A percentile compares a stretch with the other conserved stretches of the same genome.
These are phyloP conservation scores for Apophysomyces variabilis DNA, from an alignment of 371 early-diverging fungal species.

Conservation along the genomic window DNA sequence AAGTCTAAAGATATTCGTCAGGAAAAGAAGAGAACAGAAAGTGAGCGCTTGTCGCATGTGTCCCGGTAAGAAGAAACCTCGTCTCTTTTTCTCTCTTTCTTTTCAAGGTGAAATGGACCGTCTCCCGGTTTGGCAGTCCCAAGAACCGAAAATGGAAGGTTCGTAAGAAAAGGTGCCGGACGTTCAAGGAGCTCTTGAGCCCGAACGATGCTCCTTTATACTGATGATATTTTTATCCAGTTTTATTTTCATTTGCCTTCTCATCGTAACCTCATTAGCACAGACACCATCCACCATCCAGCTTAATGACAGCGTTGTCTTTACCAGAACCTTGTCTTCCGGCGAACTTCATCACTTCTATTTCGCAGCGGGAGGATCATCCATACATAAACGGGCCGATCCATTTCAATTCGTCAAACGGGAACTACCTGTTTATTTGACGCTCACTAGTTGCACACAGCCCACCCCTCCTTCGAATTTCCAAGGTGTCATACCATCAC, in stretches of 20 bases:
- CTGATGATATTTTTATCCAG: background rate
- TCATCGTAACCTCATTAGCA: background rate
- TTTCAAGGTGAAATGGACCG: background rate
- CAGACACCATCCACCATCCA: conserved; percentile 15
- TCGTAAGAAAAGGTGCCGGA: too few species aligned
- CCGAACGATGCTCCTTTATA: background rate
- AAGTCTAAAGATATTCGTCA: background rate
- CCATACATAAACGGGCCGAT: conserved; percentile 21
- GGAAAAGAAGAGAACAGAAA: background rate
- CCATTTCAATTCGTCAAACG: conserved; percentile 14
- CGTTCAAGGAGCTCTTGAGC: background rate
- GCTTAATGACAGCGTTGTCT: conserved; percentile 20
- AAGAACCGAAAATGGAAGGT: background rate
- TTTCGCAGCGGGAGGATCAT: conserved; percentile 16
- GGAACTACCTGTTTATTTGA: conserved; percentile 28
- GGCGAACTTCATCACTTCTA: conserved; percentile 30
- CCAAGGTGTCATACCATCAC: conserved; percentile 37
- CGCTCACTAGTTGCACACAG: conserved; percentile 38
- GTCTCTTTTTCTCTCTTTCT: too few species aligned
- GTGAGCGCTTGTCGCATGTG: background rate
- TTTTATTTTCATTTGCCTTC: background rate
- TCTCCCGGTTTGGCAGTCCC: conserved; percentile 3
- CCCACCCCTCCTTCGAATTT: conserved; percentile 34
- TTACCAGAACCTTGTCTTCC: conserved; percentile 14
- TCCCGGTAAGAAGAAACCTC: too few species aligned